A percentile compares a stretch with the other conserved stretches of the same genome.
Conservation (phyloP, 2,329 filamentous ascomycete genomes). For the Ascochyta clinopodiicola region DNA sequence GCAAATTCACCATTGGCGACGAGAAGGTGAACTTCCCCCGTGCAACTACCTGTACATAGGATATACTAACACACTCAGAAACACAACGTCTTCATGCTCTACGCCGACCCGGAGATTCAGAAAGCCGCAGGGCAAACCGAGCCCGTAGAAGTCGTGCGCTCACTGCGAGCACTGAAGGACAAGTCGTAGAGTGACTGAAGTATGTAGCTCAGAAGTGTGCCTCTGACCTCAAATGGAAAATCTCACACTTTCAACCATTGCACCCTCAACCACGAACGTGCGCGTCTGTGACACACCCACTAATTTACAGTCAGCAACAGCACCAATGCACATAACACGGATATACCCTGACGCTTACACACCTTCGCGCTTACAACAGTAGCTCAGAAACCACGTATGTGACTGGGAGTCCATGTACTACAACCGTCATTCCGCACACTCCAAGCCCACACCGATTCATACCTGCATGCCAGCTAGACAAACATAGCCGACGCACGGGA, state of each 20-base stretch:
- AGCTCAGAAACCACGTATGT: no score
- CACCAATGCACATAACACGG: no score
- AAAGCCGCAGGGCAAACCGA: slow-evolving; percentile 82
- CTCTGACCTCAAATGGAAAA: background rate
- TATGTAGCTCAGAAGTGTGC: background rate
- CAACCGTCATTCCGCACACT: no score
- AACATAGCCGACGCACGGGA: no score
- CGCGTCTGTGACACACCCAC: background rate
- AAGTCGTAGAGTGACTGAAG: slow-evolving; percentile 30
- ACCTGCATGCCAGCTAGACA: no score
- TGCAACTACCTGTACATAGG: background rate
- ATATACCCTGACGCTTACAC: no score
- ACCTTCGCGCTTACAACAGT: no score
- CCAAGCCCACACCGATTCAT: no score
- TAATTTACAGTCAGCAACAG: no score
- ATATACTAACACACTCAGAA: slow-evolving; percentile 56
- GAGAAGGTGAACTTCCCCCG: slow-evolving; percentile 74
- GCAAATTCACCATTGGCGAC: slow-evolving; percentile 94
- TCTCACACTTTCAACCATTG: background rate
- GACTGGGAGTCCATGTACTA: no score
- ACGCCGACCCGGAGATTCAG: slow-evolving; percentile 84
- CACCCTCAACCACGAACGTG: background rate
- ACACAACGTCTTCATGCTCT: slow-evolving; percentile 96
- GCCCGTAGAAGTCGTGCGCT: slow-evolving; percentile 82
- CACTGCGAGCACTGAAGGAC: slow-evolving; percentile 91